Evolutionary conservation across 2,329 filamentous ascomycete species (phyloP), one percentile per base, ranked within the genome.

Genomic region (Dothistroma pini): DNA sequence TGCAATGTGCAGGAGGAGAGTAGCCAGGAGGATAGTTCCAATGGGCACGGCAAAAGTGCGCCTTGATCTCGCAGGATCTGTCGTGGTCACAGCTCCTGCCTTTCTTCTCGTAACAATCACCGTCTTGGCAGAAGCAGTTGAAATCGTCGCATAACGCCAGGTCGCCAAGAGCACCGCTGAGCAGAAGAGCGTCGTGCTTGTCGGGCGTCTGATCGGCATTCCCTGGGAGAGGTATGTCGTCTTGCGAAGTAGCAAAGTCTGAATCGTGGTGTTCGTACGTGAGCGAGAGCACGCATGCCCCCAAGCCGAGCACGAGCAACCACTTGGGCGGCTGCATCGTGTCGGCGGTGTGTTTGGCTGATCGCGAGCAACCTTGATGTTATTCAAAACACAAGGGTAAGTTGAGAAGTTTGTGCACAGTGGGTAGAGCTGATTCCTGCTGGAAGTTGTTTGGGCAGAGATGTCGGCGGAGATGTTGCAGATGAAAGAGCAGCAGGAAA

Each of bases 261-360:
- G 38, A 19, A 9, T 58, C 56, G 34, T 35, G 16, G 7, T 52
- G 14, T 10, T 48, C 25, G 22, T 22, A 14, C 34, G 21, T 21
- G 8, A 34, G 49, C 16, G 56, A 49, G 49, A 58, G 56, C 48
- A 41, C 56, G 29, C 32, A 29, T 29, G 49, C 50, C 34, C 49
- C 56, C 49, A 58, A 25, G 56, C 56, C 38, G 49, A 52, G 35
- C 38, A 49, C 49, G 38, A 58, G 50, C 48, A 58, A 49, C 38
- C 49, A 53, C 41, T 29, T 54, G 35, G 49, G 49, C 25, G 34
- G 32, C 34, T 52, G 49, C 56, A 58, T 58, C 32, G 29, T 54
- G 35, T 31, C 34, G 51, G 38, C 38, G 49, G 9, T 1, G 11
- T 21, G 21, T 51, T n/a, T 31, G 2, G 29, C 2, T 11, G 10